Evolutionary conservation across 2,329 filamentous ascomycete species (phyloP).

Genomic region (Apiospora aurea): DNA sequence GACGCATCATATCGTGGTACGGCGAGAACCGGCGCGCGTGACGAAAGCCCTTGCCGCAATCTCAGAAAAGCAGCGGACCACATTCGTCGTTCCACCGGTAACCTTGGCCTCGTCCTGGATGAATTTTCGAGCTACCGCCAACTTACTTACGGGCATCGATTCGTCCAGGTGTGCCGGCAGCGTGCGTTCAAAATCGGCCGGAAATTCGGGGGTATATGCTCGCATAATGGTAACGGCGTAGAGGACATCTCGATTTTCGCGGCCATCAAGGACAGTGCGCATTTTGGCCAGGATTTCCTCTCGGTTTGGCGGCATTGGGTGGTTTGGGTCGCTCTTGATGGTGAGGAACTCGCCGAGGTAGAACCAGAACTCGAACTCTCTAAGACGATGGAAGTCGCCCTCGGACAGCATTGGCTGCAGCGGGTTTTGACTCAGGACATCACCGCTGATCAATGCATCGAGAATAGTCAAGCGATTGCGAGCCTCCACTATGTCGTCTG

Average conservation of each 20-base stretch:
- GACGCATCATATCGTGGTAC: constrained; percentile 22
- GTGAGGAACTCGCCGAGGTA: constrained; percentile 75
- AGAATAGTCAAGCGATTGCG: constrained; percentile 77
- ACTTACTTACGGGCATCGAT: constrained; percentile 69
- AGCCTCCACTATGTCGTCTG: constrained; percentile 69
- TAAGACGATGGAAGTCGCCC: constrained; percentile 60
- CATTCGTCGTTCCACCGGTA: constrained; percentile 75
- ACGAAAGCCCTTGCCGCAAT: constrained; percentile 69
- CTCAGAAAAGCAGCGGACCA: constrained; percentile 73
- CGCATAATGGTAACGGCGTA: constrained; percentile 87
- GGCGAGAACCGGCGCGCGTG: constrained; percentile 48
- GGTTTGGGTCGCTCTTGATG: constrained; percentile 62
- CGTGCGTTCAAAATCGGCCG: constrained; percentile 63
- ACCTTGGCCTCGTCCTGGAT: constrained; percentile 69
- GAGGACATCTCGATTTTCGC: constrained; percentile 88
- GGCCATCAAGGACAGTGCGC: constrained; percentile 75
- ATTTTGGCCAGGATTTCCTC: constrained; percentile 71
- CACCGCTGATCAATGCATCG: constrained; percentile 78
- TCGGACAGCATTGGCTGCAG: constrained; percentile 57
- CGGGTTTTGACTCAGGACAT: constrained; percentile 66
- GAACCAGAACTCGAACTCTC: constrained; percentile 84
- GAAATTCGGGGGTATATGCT: constrained; percentile 72
- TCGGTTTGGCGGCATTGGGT: constrained; percentile 60
- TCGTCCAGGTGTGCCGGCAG: constrained; percentile 69
- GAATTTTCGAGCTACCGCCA: constrained; percentile 74